Base-by-base conservation (phyloP, 2,329 filamentous ascomycete species). In the Curvularia sp. region DNA sequence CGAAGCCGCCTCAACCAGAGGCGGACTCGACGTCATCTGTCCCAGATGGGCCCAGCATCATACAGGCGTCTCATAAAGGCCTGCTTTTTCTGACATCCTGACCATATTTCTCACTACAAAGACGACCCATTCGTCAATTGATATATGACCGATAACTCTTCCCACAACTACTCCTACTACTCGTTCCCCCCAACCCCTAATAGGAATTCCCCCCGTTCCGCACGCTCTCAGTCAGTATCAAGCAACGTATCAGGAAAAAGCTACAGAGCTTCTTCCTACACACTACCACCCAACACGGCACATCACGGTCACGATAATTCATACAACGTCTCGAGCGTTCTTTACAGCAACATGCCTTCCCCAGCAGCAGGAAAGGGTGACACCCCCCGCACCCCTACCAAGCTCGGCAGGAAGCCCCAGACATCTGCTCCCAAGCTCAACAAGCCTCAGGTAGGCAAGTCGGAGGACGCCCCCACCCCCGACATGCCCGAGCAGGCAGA, bases 151-250 rank as follows among this genome's bases (percentile, higher is more conserved):
- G 78, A 77, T 71, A 79, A 81, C 66, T 79, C 78, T 67, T 76
- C 75, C 62, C 76, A 77, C 67, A 77, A 76, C 66, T 83, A 83
- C 78, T 78, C 79, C 54, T 83, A 82, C 73, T 83, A 82, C 71
- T 82, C 81, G 61, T 83, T 83, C 60, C 81, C 81, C 69, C 80
- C 79, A 53, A 82, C 81, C 48, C 80, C 81, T 54, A 81, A 77
- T 63, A 76, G 80, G 70, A 72, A 74, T 63, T 76, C 75, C 62
- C 73, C 75, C 65, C 73, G 72, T 55, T 75, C 72, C 49, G 61
- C 61, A 55, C 73, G 74, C 55, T 77, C 74, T 64, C 71, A 68
- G 67, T 81, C 81, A 30, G 72, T 75, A 60, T 76, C 77, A 62
- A 73, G 71, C 66, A 72, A 75, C 60, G 63, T 68, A 44, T 76